A percentile compares a stretch with the other conserved stretches of the same genome.
These are phyloP conservation scores for Aspergillus costaricaensis DNA, from an alignment of 2,329 filamentous ascomycete species.

Conservation along the genomic window DNA sequence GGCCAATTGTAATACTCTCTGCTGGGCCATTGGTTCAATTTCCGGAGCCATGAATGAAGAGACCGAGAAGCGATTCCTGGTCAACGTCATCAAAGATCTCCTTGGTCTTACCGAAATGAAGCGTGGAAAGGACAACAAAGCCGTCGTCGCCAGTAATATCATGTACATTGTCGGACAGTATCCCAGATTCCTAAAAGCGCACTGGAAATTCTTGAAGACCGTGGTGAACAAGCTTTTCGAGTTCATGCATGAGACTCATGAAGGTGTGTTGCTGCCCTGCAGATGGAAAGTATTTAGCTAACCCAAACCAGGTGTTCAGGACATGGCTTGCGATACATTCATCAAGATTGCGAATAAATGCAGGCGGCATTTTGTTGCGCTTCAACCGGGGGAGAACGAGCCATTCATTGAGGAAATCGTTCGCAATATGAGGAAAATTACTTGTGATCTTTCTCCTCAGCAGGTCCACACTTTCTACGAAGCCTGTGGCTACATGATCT, in stretches of 20 bases:
- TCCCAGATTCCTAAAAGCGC: conserved; percentile 94
- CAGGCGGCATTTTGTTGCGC: conserved; percentile 92
- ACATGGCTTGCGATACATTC: conserved; percentile 99
- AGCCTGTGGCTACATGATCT: conserved; percentile 98
- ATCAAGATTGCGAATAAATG: conserved; percentile 99
- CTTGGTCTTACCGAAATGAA: conserved; percentile 98
- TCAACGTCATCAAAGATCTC: conserved; percentile 98
- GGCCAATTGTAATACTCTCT: conserved; percentile 99
- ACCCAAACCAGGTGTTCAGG: conserved; percentile 74
- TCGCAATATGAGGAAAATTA: conserved; percentile 92
- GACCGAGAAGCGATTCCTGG: conserved; percentile 96
- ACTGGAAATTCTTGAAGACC: conserved; percentile 99
- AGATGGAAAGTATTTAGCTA: conserved; percentile 10
- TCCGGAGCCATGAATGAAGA: conserved; percentile 99
- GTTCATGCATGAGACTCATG: conserved; percentile 99
- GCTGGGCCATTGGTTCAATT: conserved; percentile 98
- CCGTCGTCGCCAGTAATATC: conserved; percentile 97
- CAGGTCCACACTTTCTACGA: conserved; percentile 99
- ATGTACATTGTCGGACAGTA: conserved; percentile 99
- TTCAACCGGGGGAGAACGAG: conserved; percentile 91
- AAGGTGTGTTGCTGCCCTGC: conserved; percentile 60
- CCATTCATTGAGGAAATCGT: conserved; percentile 99
- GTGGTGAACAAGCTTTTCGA: conserved; percentile 99
- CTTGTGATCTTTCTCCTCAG: conserved; percentile 89
- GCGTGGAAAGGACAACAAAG: conserved; percentile 98